Evolutionary conservation across 768 basidiomycete genomes (phyloP), one percentile per base, ranked within the genome.

Genomic region (Tylopilus rubrobrunneus): DNA sequence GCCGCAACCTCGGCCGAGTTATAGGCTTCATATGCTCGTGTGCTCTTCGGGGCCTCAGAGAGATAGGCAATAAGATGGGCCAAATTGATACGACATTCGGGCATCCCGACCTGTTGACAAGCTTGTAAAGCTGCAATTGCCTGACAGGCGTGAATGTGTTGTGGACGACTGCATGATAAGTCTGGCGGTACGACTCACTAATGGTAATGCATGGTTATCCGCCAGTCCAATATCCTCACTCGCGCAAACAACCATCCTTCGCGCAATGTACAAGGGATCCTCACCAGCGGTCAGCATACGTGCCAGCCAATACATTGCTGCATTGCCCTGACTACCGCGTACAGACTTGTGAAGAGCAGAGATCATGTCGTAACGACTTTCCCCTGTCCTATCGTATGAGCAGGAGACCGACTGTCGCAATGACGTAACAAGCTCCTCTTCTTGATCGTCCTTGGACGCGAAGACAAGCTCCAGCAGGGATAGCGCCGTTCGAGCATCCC

Each of bases 301-400:
- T 10, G 90, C 89, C 21, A 94, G 76, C 89, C 91, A 94, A 66
- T 93, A 94, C 75, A 92, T 72, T 7, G 91, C 91, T 0, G 89
- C 92, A 61, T 77, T 77, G 7, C 82, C 83, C 57, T 92, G 82
- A 51, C 83, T 82, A 8, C 89, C 92, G 33, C 92, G 79, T 33
- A 93, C 79, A 53, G 82, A 83, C 69, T 94, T 94, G 71, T 94
- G 91, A 59, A 93, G 72, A 3, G 87, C 90, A 31, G 84, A 87
- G 59, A 90, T 91, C 82, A 88, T 84, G 67, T 92, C 89, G 63
- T 90, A 92, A 53, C 76, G 80, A 54, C 77, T 77, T 57, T 92
- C 92, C 4, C 89, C 89, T 9, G 79, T 79, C 33, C 90, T 80
- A 66, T 92, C 88, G 63, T 88, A 90, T 7, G 85, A 78, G 29